Conservation (phyloP, 2,329 filamentous ascomycete genomes). For the Aspergillus clavatus region DNA sequence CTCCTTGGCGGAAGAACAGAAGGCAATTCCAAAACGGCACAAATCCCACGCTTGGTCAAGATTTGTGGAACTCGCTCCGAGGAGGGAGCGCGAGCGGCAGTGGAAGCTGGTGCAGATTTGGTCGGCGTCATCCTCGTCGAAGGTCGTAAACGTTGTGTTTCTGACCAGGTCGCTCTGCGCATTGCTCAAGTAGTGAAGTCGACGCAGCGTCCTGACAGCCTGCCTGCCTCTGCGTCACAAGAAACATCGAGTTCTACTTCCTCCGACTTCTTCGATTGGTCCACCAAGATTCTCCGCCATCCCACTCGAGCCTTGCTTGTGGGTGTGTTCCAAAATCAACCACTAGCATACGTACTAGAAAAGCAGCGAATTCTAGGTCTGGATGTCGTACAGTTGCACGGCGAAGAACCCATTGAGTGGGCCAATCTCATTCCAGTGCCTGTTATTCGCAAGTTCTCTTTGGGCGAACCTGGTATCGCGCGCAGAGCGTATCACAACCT, state of each 20-base stretch:
- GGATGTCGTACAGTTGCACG: conserved; percentile 90
- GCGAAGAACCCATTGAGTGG: conserved; percentile 89
- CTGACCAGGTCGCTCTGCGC: conserved; percentile 68
- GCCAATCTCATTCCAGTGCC: conserved; percentile 82
- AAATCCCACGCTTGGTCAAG: conserved; percentile 66
- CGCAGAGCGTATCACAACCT: conserved; percentile 75
- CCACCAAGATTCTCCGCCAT: conserved; percentile 44
- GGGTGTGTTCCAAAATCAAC: conserved; percentile 90
- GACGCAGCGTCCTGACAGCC: conserved; percentile 28
- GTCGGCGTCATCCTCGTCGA: conserved; percentile 89
- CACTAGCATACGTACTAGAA: conserved; percentile 73
- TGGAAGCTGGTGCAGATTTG: conserved; percentile 83
- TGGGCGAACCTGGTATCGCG: conserved; percentile 66
- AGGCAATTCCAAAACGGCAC: conserved; percentile 15
- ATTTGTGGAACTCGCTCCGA: conserved; percentile 87
- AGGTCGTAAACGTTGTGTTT: conserved; percentile 72
- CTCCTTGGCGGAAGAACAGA: conserved; percentile 60
- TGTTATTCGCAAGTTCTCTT: conserved; percentile 80
- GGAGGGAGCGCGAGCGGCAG: conserved; percentile 73
- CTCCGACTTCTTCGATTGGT: conserved; percentile 67
- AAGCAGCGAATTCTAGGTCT: conserved; percentile 71
- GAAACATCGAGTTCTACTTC: conserved; percentile 23
- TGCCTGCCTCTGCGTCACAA: conserved; percentile 8
- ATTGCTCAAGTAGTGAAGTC: conserved; percentile 75
- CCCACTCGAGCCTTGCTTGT: conserved; percentile 69